Percentiles rank a stretch among this genome's conserved stretches.
Evolutionary conservation across 2,329 filamentous ascomycete species (phyloP).

Genomic region (Apiospora sp.): DNA sequence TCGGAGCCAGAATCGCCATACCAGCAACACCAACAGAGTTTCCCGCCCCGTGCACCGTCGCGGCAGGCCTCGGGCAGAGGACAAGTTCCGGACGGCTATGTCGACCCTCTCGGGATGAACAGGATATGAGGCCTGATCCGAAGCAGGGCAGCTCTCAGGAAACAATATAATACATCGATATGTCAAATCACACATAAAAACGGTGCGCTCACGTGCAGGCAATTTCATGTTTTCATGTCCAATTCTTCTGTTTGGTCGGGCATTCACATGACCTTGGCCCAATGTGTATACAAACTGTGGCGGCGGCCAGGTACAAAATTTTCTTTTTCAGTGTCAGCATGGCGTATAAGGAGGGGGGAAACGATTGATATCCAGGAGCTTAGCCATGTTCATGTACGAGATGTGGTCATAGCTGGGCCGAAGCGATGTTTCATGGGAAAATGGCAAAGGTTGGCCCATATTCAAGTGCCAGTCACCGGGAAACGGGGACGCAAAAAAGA

Average conservation of each 20-base stretch:
- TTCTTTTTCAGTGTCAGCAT: slow-evolving; percentile 3
- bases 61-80: not conserved
- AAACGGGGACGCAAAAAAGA: not conserved
- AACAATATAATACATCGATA: slow-evolving; percentile 4
- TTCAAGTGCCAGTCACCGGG: no score
- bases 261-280: not conserved
- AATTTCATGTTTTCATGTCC: slow-evolving; percentile 10
- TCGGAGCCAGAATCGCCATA: slow-evolving; percentile 6
- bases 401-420: not conserved
- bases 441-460: not conserved
- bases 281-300: slow-evolving; percentile 25
- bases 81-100: slow-evolving; percentile 43
- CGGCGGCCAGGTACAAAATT: not conserved
- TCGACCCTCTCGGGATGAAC: slow-evolving; percentile 66
- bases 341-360: slow-evolving; percentile 24
- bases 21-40: slow-evolving; percentile 24
- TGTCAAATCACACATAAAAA: not conserved
- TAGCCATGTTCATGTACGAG: slow-evolving; percentile 6
- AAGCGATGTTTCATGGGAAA: not conserved
- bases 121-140: slow-evolving; percentile 48
- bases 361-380: not conserved
- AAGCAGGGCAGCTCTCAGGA: not conserved
- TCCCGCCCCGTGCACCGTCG: slow-evolving; percentile 26
- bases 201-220: not conserved
- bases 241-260: not conserved